These are phyloP conservation scores for Suhomyces bribrorum DNA, from an alignment of 1,139 yeast species.

Conservation along the genomic window DNA sequence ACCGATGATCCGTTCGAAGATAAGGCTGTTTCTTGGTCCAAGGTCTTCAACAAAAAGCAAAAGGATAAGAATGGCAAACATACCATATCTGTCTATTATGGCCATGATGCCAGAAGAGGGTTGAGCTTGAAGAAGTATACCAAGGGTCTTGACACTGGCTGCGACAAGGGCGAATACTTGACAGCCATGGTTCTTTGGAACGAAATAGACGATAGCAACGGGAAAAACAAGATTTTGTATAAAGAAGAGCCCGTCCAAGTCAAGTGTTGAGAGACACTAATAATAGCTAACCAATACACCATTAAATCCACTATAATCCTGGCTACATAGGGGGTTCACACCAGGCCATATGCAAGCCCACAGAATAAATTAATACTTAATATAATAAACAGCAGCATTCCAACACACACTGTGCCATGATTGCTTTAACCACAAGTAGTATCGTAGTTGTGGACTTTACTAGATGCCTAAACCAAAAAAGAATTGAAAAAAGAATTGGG, in stretches of 20 bases:
- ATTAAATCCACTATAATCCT: too few relatives aligned
- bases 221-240: conserved; percentile 17
- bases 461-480: too few relatives aligned
- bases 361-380: background rate
- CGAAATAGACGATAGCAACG: conserved; percentile 17
- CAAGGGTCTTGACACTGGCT: conserved; percentile 80
- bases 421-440: too few relatives aligned
- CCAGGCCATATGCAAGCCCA: too few relatives aligned
- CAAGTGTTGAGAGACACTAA: conserved; percentile 20
- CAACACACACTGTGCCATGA: too few relatives aligned
- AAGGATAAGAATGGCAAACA: conserved; percentile 31
- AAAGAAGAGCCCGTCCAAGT: conserved; percentile 30
- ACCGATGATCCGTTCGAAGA: conserved; percentile 51
- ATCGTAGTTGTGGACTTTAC: too few relatives aligned
- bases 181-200: conserved; percentile 62
- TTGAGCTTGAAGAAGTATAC: conserved; percentile 64
- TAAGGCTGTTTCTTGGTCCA: conserved; percentile 63
- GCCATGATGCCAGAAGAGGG: conserved; percentile 86
- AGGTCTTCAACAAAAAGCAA: conserved; percentile 58
- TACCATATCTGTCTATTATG: conserved; percentile 65
- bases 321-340: too few relatives aligned
- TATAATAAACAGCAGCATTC: too few relatives aligned
- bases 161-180: conserved; percentile 72
- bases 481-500: background rate
- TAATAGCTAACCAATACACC: too few relatives aligned